Percentiles rank a stretch among this genome's conserved stretches.
phyloP scores from a whole-genome alignment of 106 monocot species.

The Acanthochlamys bracteata region DNA sequence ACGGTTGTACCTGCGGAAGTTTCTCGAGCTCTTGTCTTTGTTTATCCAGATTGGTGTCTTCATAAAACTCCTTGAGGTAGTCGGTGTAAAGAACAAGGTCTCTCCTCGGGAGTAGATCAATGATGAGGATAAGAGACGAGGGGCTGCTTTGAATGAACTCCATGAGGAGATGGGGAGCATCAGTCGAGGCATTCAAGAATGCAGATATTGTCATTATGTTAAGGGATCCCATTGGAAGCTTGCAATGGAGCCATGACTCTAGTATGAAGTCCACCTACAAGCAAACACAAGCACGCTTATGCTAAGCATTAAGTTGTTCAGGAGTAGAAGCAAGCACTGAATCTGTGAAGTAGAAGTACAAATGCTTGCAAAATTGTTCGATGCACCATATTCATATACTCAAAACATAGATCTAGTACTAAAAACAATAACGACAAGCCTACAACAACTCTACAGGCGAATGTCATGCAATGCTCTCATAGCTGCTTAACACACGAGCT shows the following conservation, averaged over 20 bases:
- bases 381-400: too few species aligned
- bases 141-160: constrained; percentile 83
- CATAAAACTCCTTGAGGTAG: constrained; percentile 53
- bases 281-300: too few species aligned
- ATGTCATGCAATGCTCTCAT: too few species aligned
- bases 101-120: constrained; percentile 64
- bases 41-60: constrained; percentile 29
- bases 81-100: constrained; percentile 69
- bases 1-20: constrained; percentile 37
- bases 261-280: constrained; percentile 69
- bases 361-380: too few species aligned
- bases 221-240: constrained; percentile 57
- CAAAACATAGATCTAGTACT: too few species aligned
- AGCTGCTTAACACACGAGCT: too few species aligned
- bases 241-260: constrained; percentile 78
- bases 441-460: too few species aligned
- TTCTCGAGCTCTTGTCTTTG: constrained; percentile 33
- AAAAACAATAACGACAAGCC: too few species aligned
- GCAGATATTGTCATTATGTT: constrained; percentile 65
- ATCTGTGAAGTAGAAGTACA: too few species aligned
- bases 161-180: constrained; percentile 76
- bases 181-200: constrained; percentile 51
- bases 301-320: too few species aligned
- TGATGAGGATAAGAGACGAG: constrained; percentile 46
- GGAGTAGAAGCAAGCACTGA: too few species aligned